Percentiles rank a stretch among this genome's conserved stretches.
These are phyloP conservation scores for Candida dubliniensis DNA, from an alignment of 1,139 yeast species.

Conservation along the genomic window DNA sequence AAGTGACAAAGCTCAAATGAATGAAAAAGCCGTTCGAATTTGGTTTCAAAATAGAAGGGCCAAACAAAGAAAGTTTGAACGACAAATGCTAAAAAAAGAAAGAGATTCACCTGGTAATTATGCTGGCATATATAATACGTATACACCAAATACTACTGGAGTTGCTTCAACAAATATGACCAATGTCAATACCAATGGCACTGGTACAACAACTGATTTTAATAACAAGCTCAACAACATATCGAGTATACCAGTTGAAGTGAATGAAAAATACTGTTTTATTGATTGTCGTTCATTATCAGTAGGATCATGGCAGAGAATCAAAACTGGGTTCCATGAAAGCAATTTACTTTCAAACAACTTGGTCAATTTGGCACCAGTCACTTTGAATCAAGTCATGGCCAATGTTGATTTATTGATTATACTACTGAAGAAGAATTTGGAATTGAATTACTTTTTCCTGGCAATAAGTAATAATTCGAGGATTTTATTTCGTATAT, in stretches of 20 bases:
- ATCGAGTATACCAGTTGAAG: conserved; percentile 44
- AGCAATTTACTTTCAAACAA: conserved; percentile 40
- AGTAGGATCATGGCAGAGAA: conserved; percentile 79
- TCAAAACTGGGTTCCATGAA: conserved; percentile 59
- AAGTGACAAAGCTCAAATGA: conserved; percentile 77
- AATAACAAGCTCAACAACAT: conserved; percentile 1
- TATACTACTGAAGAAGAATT: conserved; percentile 63
- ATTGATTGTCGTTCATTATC: conserved; percentile 66
- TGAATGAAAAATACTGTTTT: conserved; percentile 67
- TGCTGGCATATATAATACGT: no score
- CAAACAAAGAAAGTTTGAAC: conserved; percentile 61
- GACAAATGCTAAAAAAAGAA: conserved; percentile 26
- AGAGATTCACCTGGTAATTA: background rate
- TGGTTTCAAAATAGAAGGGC: conserved; percentile 96
- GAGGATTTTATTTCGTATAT: conserved; percentile 67
- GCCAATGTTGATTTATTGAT: conserved; percentile 65
- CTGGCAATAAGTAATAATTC: conserved; percentile 66
- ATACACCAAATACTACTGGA: background rate
- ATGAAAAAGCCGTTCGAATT: conserved; percentile 87
- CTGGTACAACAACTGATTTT: background rate
- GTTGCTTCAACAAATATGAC: background rate
- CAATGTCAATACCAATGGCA: background rate
- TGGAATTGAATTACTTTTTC: conserved; percentile 73
- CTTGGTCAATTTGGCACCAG: conserved; percentile 65
- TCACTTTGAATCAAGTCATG: conserved; percentile 62